Evolutionary conservation across 1,284 basidiomycete species (phyloP).

Genomic region (Puccinia polysora): DNA sequence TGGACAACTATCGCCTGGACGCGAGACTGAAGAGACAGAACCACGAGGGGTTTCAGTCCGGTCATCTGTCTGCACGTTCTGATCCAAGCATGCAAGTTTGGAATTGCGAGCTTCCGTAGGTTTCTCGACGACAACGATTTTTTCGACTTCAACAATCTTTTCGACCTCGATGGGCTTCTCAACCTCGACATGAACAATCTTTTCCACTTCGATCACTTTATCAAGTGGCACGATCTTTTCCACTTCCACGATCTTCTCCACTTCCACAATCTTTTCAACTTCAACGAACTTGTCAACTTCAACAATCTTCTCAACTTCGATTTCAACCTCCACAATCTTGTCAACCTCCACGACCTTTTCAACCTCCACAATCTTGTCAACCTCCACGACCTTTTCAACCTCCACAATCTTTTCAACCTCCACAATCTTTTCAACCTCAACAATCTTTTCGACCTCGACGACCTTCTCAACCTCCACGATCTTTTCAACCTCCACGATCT

Average conservation of each 20-base stretch:
- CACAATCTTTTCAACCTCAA: slow-evolving; percentile 47
- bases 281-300: too few species aligned
- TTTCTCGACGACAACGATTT: slow-evolving; percentile 50
- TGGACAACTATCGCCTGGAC: slow-evolving; percentile 9
- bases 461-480: slow-evolving; percentile 47
- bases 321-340: too few species aligned
- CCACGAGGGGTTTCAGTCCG: not conserved
- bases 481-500: slow-evolving; percentile 48
- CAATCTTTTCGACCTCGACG: slow-evolving; percentile 50
- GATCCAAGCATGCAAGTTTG: not conserved
- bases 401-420: slow-evolving; percentile 53
- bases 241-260: slow-evolving; percentile 52
- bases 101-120: too few species aligned
- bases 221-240: slow-evolving; percentile 51
- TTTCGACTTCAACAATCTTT: slow-evolving; percentile 50
- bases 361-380: slow-evolving; percentile 64
- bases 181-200: too few species aligned
- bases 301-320: too few species aligned
- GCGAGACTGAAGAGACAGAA: not conserved
- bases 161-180: slow-evolving; percentile 48
- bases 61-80: not conserved
- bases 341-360: too few species aligned
- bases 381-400: slow-evolving; percentile 51
- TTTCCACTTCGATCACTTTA: too few species aligned
- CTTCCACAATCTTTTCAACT: too few species aligned